Evolutionary conservation across 2,329 filamentous ascomycete species (phyloP).

Genomic region (Zasmidium angulare): DNA sequence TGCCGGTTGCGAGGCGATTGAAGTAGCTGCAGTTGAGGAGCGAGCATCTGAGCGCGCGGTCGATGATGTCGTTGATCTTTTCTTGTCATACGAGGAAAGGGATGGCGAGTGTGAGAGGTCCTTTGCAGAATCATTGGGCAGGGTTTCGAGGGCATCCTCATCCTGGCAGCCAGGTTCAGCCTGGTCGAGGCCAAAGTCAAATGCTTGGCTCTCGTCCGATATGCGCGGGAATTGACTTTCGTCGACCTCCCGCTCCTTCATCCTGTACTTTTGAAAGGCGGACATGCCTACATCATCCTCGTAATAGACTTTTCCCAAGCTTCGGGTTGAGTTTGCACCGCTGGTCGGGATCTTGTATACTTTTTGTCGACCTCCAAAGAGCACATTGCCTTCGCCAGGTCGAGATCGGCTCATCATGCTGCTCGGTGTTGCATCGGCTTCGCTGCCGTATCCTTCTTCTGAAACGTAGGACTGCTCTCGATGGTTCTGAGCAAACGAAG

Average conservation of each 20-base stretch:
- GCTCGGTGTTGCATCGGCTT: slow-evolving; percentile 63
- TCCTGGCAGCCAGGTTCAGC: slow-evolving; percentile 39
- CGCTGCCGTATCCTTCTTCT: slow-evolving; percentile 60
- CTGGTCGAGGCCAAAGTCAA: slow-evolving; percentile 36
- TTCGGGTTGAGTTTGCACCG: slow-evolving; percentile 39
- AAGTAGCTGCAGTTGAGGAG: slow-evolving; percentile 85
- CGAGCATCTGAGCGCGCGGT: slow-evolving; percentile 69
- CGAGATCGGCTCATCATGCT: slow-evolving; percentile 84
- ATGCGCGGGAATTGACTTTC: slow-evolving; percentile 30
- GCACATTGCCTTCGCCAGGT: slow-evolving; percentile 82
- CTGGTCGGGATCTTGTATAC: slow-evolving; percentile 77
- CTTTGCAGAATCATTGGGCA: slow-evolving; percentile 49
- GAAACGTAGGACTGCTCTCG: slow-evolving; percentile 66
- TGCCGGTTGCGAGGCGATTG: slow-evolving; percentile 69
- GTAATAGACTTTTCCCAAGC: slow-evolving; percentile 72
- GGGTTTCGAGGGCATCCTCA: slow-evolving; percentile 38
- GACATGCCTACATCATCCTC: slow-evolving; percentile 84
- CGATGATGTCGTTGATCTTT: slow-evolving; percentile 81
- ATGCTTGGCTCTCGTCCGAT: slow-evolving; percentile 31
- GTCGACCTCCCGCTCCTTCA: slow-evolving; percentile 55
- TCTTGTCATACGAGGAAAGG: slow-evolving; percentile 66
- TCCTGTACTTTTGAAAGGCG: slow-evolving; percentile 75
- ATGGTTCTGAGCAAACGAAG: slow-evolving; percentile 56
- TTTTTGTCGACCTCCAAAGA: slow-evolving; percentile 95
- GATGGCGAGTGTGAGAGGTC: slow-evolving; percentile 52